Percentiles rank a stretch among this genome's conserved stretches.
Evolutionary conservation across 768 basidiomycete species (phyloP).

Genomic region (Rhizopogon rudus): DNA sequence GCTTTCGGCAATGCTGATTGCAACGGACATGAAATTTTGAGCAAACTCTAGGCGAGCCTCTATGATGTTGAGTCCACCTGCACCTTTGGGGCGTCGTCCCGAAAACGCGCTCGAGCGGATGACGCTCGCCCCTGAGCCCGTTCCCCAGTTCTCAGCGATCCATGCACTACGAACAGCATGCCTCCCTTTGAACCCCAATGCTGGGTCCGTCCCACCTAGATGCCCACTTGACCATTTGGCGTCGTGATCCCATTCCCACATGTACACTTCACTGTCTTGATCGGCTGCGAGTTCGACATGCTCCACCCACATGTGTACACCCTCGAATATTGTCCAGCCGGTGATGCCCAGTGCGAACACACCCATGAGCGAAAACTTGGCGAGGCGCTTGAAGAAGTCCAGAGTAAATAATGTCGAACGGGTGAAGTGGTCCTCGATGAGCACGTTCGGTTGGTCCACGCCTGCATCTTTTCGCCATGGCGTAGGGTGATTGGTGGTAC

Average conservation of each 20-base stretch:
- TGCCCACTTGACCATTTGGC: conserved; percentile 54
- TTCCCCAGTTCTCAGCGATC: conserved; percentile 66
- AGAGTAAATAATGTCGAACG: conserved; percentile 35
- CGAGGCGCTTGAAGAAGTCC: conserved; percentile 39
- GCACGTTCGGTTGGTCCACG: conserved; percentile 5
- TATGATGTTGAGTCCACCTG: conserved; percentile 37
- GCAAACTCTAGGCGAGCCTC: conserved; percentile 53
- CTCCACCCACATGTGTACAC: conserved; percentile 62
- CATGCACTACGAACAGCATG: conserved; percentile 66
- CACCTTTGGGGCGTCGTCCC: conserved; percentile 25
- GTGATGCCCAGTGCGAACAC: conserved; percentile 38
- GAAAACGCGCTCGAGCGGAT: conserved; percentile 33
- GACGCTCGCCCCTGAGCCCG: conserved; percentile 34
- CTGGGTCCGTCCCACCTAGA: conserved; percentile 67
- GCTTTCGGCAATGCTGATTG: conserved; percentile 42
- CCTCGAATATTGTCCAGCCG: conserved; percentile 47
- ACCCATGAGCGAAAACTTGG: conserved; percentile 46
- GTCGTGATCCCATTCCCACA: conserved; percentile 68
- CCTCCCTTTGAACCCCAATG: conserved; percentile 55
- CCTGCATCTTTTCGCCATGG: conserved; percentile 3
- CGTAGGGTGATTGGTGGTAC: conserved; percentile 2
- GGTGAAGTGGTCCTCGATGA: conserved; percentile 30
- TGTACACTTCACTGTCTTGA: conserved; percentile 44
- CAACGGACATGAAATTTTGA: conserved; percentile 46
- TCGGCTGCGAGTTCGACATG: conserved; percentile 42